phyloP scores from a whole-genome alignment of 176 grass and related monocot species.

The Bromus sterilis region DNA sequence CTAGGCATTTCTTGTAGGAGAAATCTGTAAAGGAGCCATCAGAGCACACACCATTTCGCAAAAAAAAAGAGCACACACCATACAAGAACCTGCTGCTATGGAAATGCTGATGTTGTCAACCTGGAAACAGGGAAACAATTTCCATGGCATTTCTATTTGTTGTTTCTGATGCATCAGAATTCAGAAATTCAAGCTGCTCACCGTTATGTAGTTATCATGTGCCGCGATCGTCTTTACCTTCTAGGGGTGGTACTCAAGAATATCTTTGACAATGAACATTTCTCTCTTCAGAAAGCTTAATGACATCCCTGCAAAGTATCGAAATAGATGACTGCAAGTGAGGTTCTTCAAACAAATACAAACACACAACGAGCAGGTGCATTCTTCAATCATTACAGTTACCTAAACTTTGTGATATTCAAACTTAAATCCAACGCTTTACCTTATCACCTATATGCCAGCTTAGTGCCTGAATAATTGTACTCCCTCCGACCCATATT shows the following conservation, averaged over 20 bases:
- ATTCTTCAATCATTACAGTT: background rate
- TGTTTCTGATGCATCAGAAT: background rate
- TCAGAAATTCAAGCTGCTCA: too few species aligned
- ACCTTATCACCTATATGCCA: constrained; percentile 14
- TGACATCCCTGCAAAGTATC: constrained; percentile 16
- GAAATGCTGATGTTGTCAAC: constrained; percentile 15
- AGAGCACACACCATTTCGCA: too few species aligned
- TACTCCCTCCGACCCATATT: too few species aligned
- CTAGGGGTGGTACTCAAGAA: constrained; percentile 45
- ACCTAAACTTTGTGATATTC: background rate
- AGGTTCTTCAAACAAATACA: background rate
- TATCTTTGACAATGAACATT: constrained; percentile 14
- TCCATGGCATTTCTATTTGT: background rate
- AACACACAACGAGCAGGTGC: background rate
- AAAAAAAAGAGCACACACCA: too few species aligned
- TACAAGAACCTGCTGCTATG: constrained; percentile 23
- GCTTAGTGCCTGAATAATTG: background rate
- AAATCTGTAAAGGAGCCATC: constrained; percentile 6
- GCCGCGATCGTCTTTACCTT: constrained; percentile 29
- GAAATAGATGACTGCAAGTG: background rate
- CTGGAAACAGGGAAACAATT: constrained; percentile 11
- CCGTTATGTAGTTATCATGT: constrained; percentile 30
- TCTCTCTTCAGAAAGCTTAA: constrained; percentile 23
- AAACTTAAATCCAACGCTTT: background rate
- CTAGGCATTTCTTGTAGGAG: constrained; percentile 51